Base-by-base conservation (phyloP, 306 rosid genomes). In the Gastrolobium villosum region DNA sequence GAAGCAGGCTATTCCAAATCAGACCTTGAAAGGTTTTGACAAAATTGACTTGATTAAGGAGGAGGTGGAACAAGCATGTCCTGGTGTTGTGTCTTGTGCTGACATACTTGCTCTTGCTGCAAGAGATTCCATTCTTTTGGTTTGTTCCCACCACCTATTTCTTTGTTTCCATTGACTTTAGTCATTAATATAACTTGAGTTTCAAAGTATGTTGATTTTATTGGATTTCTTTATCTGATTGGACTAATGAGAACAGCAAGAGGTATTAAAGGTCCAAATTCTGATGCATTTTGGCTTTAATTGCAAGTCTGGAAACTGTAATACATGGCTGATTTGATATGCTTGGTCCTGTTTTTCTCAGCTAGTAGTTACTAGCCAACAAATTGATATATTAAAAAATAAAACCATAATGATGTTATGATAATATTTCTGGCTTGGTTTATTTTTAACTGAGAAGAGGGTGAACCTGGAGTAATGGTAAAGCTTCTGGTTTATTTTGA, bases 1-100 rank as follows among this genome's bases (percentile, higher is more conserved):
- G 86, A 94, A 79, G 87, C 86, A 86, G 66, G 97, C 98, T n/a
- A 45, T 84, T n/a, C 98, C 98, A 2, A 94, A 94, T 74, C 86
- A 80, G 72, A 80, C 79, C 15, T 65, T 88, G 81, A 83, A 48
- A 76, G 91, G 87, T 32, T 88, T 88, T 67, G 89, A 88, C 69
- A 45, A 70, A 70, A 81, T 88, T 71, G 91, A 85, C 67, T 20
- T 55, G 83, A 85, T 88, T 32, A 88, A 88, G 79, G 80, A 77
- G 76, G 89, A 85, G 78, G 78, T 85, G 57, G 91, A 85, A 70
- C 84, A 85, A 81, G 77, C 76, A 37, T 88, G 91, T 78, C 82
- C 87, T 2, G 84, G 87, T 6, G 81, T 78, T 44, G 91, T 83
- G 10, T 85, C 91, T 70, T 88, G 87, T 78, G 87, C 89, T 39